Evolutionary conservation across 2,329 filamentous ascomycete genomes (phyloP).

Genomic region (Xylariaceae sp.): DNA sequence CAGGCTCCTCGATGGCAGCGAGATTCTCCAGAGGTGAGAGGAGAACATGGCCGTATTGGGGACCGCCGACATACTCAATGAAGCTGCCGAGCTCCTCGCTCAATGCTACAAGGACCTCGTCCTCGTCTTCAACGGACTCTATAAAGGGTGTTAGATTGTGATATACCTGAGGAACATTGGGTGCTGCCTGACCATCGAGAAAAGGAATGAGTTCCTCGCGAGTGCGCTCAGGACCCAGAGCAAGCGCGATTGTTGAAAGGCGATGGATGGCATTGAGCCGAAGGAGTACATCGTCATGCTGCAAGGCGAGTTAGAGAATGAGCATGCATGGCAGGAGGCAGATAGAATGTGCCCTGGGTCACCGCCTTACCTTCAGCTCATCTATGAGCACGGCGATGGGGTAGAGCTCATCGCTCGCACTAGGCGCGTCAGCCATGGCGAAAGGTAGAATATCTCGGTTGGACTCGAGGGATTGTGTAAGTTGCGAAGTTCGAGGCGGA

Average conservation of each 20-base stretch:
- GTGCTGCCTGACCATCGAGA: slow-evolving; percentile 80
- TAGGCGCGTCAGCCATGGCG: slow-evolving; percentile 87
- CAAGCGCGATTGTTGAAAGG: slow-evolving; percentile 96
- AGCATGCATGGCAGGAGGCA: slow-evolving; percentile 5
- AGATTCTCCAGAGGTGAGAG: slow-evolving; percentile 97
- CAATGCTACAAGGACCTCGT: slow-evolving; percentile 94
- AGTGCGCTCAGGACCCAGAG: slow-evolving; percentile 92
- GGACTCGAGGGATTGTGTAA: slow-evolving; percentile 5
- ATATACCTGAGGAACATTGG: slow-evolving; percentile 15
- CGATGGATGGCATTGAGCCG: slow-evolving; percentile 98
- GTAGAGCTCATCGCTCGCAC: slow-evolving; percentile 97
- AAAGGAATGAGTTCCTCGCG: slow-evolving; percentile 99
- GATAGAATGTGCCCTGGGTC: slow-evolving; percentile 22
- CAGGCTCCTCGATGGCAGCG: slow-evolving; percentile 95
- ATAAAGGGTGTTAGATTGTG: slow-evolving; percentile 41
- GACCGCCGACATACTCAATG: slow-evolving; percentile 95
- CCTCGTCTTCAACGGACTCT: slow-evolving; percentile 99
- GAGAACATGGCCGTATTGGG: slow-evolving; percentile 92
- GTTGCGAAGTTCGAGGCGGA: slow-evolving; percentile 8
- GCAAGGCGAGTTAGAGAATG: slow-evolving; percentile 36
- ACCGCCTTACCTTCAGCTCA: slow-evolving; percentile 84
- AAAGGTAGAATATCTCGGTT: slow-evolving; percentile 30
- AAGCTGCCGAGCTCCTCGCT: slow-evolving; percentile 97
- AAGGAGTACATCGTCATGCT: slow-evolving; percentile 99
- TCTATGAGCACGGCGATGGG: slow-evolving; percentile 99